A percentile compares a stretch with the other conserved stretches of the same genome.
These are phyloP conservation scores for Cladosporium sp. DNA, from an alignment of 2,329 filamentous ascomycete genomes.

Conservation along the genomic window DNA sequence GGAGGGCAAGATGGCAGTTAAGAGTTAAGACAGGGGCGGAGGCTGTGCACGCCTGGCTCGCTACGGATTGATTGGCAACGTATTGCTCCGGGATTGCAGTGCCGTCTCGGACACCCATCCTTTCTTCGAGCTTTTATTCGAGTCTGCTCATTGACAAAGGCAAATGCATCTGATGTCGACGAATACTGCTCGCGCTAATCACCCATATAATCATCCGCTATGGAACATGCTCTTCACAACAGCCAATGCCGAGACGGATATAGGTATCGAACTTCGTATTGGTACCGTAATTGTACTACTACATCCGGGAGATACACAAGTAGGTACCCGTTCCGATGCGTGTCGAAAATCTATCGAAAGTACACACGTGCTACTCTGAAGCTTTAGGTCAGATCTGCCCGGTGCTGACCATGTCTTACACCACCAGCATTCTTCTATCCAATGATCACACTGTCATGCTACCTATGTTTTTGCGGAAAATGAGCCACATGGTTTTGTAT, in stretches of 20 bases:
- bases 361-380: neutral
- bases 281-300: neutral
- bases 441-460: neutral
- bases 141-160: no score
- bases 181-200: no score
- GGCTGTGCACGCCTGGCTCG: neutral
- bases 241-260: neutral
- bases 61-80: conserved; percentile 2
- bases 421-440: neutral
- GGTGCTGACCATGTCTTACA: neutral
- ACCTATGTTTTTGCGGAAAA: neutral
- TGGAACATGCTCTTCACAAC: no score
- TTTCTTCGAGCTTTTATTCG: no score
- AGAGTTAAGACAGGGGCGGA: neutral
- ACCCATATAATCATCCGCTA: no score
- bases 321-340: neutral
- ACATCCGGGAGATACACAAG: neutral
- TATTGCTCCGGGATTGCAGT: neutral
- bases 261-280: neutral
- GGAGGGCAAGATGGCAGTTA: neutral
- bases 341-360: neutral
- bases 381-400: neutral
- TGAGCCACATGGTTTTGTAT: neutral
- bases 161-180: no score
- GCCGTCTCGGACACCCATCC: neutral